phyloP scores from a whole-genome alignment of 805 yeast species.

The Isabelozyma rhagii region DNA sequence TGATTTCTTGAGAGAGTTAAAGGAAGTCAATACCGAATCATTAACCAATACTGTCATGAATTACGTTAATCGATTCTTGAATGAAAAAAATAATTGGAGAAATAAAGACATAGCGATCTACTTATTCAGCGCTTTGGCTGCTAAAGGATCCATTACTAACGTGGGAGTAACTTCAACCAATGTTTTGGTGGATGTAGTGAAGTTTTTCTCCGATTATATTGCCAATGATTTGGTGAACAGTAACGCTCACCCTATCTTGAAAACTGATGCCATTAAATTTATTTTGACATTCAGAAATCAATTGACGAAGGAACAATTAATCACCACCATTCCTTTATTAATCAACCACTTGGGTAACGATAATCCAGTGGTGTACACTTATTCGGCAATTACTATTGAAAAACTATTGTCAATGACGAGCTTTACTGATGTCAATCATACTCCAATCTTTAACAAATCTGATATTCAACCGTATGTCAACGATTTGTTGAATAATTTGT shows the following conservation, averaged over 20 bases:
- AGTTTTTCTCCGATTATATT: conserved; percentile 75
- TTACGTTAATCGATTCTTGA: conserved; percentile 67
- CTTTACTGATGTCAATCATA: conserved; percentile 45
- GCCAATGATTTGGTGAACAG: conserved; percentile 70
- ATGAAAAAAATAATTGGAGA: conserved; percentile 64
- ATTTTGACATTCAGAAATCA: conserved; percentile 90
- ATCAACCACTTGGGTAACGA: conserved; percentile 61
- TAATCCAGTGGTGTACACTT: conserved; percentile 81
- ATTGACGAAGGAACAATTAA: conserved; percentile 77
- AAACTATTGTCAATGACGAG: conserved; percentile 77
- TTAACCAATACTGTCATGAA: conserved; percentile 73
- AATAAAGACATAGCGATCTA: conserved; percentile 84
- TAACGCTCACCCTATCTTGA: conserved; percentile 69
- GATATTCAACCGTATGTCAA: conserved; percentile 66
- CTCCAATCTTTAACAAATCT: conserved; percentile 61
- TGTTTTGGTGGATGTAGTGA: conserved; percentile 77
- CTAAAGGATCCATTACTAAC: conserved; percentile 83
- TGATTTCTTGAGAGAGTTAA: conserved; percentile 83
- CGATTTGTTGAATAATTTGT: conserved; percentile 61
- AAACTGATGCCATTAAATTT: conserved; percentile 90
- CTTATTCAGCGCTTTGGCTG: conserved; percentile 83
- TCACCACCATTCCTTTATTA: conserved; percentile 75
- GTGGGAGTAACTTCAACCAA: conserved; percentile 88
- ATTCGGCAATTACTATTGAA: conserved; percentile 90
- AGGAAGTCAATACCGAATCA: conserved; percentile 68